Evolutionary conservation across 2,329 filamentous ascomycete genomes (phyloP), one percentile per base, ranked within the genome.

Genomic region (Orbilia brochopaga): DNA sequence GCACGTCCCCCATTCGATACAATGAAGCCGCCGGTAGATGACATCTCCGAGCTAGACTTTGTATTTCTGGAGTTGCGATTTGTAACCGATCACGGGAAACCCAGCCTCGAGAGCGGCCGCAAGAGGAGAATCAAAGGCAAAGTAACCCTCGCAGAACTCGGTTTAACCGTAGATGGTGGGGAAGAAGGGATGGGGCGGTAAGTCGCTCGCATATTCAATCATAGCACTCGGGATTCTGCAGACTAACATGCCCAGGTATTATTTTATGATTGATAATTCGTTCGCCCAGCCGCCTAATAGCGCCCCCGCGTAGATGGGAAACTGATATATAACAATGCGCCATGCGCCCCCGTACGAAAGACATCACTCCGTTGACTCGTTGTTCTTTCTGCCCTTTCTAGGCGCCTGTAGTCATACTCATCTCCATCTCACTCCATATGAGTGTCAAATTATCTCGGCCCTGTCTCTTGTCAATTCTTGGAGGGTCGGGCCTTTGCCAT

Each of bases 201-300:
- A 53, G 35, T 8, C 17, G 10, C 19, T 8, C 7, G 7, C 4
- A 27, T 11, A 35, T 21, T 10, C 2, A 44, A 23, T 35, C n/a
- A 23, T 15, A 23, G 11, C 23, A n/a, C 21, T 23, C 10, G 4
- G 27, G 27, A 32, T 32, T 32, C n/a, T 19, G 17, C 37, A 50
- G 1, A 17, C 23, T 55, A 32, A 46, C 23, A 13, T 11, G 1
- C 11, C 19, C 23, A 64, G 60, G 17, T 64, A 70, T 40, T 64
- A 70, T 48, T 70, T 70, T 24, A 70, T 70, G 32, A 54, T 70
- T 6, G 61, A 64, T n/a, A 32, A 70, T 40, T 70, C 59, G 19
- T 70, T 70, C 13, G 37, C 44, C 13, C n/a, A 37, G 11, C 30
- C n/a, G 4, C 40, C 27, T 6, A 46, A 1, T 17, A 32, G 27